Percentiles rank a stretch among this genome's conserved stretches.
phyloP scores from a whole-genome alignment of 139 green algal species.

The Micromonas pusilla region DNA sequence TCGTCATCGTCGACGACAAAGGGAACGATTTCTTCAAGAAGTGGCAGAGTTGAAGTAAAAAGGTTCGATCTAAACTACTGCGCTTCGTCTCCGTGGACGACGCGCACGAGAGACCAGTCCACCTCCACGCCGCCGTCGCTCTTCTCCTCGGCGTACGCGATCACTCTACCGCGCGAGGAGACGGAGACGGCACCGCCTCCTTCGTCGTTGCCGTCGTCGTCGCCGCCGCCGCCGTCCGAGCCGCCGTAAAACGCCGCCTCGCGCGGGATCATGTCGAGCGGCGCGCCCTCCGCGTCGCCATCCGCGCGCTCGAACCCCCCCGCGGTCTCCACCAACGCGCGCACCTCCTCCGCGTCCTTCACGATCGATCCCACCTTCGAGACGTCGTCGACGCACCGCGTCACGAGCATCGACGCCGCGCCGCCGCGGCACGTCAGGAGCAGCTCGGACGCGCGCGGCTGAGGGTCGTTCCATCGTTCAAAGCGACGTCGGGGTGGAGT shows the following conservation, averaged over 20 bases:
- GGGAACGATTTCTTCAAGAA: constrained; percentile 37
- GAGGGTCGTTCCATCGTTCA: too few relatives aligned
- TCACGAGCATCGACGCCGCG: neutral
- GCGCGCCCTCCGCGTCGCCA: neutral
- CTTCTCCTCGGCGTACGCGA: too few relatives aligned
- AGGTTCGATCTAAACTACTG: too few relatives aligned
- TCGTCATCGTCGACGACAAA: constrained; percentile 35
- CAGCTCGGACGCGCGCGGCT: neutral
- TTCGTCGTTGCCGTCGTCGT: constrained; percentile 17
- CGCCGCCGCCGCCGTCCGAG: neutral
- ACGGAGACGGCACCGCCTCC: neutral
- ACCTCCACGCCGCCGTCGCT: too few relatives aligned
- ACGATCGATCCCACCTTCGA: neutral
- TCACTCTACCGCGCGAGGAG: neutral
- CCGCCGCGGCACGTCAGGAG: neutral
- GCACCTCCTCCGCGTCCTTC: neutral
- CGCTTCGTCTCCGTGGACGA: too few relatives aligned
- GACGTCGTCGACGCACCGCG: too few relatives aligned
- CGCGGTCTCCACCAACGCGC: neutral
- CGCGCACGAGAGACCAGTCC: too few relatives aligned
- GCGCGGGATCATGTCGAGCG: neutral
- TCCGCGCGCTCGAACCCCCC: neutral
- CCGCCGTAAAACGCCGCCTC: neutral
- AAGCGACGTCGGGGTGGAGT: too few relatives aligned
- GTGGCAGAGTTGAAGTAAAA: constrained; percentile 3